Evolutionary conservation across 2,329 filamentous ascomycete species (phyloP).

Genomic region (Chaetomium strumarium): DNA sequence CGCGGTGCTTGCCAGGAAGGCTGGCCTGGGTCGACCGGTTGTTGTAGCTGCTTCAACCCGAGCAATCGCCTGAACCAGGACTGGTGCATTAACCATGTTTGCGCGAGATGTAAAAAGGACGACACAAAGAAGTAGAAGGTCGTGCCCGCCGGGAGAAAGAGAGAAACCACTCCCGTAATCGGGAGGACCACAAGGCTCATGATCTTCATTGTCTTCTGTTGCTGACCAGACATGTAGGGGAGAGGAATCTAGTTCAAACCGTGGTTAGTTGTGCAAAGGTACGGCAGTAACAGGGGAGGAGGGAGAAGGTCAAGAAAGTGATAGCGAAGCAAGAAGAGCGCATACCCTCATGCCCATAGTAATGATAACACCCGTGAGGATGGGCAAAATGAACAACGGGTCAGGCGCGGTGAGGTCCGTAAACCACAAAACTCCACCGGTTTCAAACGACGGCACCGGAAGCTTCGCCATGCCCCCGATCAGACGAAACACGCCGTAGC

Average conservation of each 20-base stretch:
- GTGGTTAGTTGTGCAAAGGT: not conserved
- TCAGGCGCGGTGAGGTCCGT: conserved; percentile 69
- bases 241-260: conserved; percentile 26
- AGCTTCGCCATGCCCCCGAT: conserved; percentile 67
- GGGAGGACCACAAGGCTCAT: conserved; percentile 33
- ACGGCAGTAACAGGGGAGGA: not conserved
- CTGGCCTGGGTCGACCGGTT: not conserved
- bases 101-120: conserved; percentile 33
- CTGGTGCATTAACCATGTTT: conserved; percentile 41
- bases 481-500: conserved; percentile 75
- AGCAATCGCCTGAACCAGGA: conserved; percentile 33
- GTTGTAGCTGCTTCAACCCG: conserved; percentile 33
- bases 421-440: conserved; percentile 71
- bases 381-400: conserved; percentile 70
- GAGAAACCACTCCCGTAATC: conserved; percentile 39
- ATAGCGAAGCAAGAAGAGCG: conserved; percentile 8
- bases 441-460: conserved; percentile 73
- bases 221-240: conserved; percentile 29
- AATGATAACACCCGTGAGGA: conserved; percentile 51
- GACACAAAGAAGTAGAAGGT: conserved; percentile 57
- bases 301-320: not conserved
- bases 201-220: conserved; percentile 29
- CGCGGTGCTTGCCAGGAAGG: conserved; percentile 30
- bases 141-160: conserved; percentile 41
- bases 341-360: conserved; percentile 54